phyloP scores from a whole-genome alignment of 225 moss, liverwort and hornwort genomes.

The Pseudoscleropodium purum region DNA sequence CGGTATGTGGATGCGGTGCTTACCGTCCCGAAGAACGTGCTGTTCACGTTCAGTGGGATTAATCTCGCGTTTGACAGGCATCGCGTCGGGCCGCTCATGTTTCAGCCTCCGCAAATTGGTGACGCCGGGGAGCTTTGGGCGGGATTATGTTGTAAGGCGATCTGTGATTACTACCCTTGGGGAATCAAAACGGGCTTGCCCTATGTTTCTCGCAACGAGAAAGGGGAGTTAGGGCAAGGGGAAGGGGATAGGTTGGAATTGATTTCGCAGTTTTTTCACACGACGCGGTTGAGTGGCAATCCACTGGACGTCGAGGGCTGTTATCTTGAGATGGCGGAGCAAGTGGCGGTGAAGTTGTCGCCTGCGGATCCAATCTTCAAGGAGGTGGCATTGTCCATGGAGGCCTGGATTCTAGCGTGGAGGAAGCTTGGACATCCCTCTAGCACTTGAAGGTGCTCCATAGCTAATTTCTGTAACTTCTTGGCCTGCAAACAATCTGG shows the following conservation, averaged over 20 bases:
- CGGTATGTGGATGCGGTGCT: constrained; percentile 51
- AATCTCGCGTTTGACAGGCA: constrained; percentile 51
- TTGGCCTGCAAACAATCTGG: neutral
- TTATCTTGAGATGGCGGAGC: constrained; percentile 46
- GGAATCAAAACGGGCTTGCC: constrained; percentile 55
- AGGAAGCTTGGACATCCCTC: constrained; percentile 13
- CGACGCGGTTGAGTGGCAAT: constrained; percentile 25
- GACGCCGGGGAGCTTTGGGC: constrained; percentile 43
- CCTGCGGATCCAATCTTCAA: constrained; percentile 28
- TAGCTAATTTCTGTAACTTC: neutral
- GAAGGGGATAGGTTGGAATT: constrained; percentile 1
- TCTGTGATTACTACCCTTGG: constrained; percentile 32
- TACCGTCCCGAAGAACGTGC: constrained; percentile 29
- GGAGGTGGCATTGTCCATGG: constrained; percentile 36
- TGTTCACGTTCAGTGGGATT: constrained; percentile 31
- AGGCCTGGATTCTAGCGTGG: constrained; percentile 50
- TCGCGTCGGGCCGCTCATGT: constrained; percentile 43
- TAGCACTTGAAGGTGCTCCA: neutral
- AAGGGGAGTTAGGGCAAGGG: neutral
- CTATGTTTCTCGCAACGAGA: constrained; percentile 30
- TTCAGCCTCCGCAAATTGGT: constrained; percentile 22
- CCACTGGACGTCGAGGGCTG: constrained; percentile 30
- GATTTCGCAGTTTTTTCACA: constrained; percentile 35
- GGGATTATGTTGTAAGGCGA: constrained; percentile 35
- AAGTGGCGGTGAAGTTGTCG: constrained; percentile 12